A percentile compares a stretch with the other conserved stretches of the same genome.
Conservation (phyloP, 2,329 filamentous ascomycete genomes). For the Paracoccidioides brasiliensis region DNA sequence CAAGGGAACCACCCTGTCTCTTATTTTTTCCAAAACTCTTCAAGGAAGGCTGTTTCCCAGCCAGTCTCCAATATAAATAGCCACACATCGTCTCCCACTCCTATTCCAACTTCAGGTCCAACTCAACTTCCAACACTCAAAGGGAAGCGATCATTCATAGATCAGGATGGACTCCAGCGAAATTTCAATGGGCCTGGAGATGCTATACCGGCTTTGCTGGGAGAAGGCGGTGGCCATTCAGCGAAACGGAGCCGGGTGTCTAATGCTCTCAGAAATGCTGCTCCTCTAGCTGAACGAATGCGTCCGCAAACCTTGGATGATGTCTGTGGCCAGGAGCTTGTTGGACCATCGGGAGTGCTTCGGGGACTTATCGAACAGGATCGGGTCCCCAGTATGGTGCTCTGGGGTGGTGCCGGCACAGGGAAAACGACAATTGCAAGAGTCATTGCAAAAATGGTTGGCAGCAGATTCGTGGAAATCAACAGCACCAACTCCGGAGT, state of each 20-base stretch:
- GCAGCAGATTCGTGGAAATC: conserved; percentile 83
- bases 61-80: conserved; percentile 6
- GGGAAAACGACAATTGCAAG: conserved; percentile 62
- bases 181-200: not conserved
- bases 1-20: conserved; percentile 27
- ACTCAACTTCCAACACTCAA: conserved; percentile 17
- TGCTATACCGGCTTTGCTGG: not conserved
- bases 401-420: conserved; percentile 50
- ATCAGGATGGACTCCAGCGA: conserved; percentile 11
- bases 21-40: conserved; percentile 38
- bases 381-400: conserved; percentile 82
- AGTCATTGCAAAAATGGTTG: conserved; percentile 71
- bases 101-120: conserved; percentile 18
- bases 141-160: conserved; percentile 22
- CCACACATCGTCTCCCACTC: conserved; percentile 17
- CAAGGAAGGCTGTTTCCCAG: conserved; percentile 27
- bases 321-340: conserved; percentile 81
- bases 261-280: conserved; percentile 51
- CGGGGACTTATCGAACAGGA: conserved; percentile 75
- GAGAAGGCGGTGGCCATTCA: not conserved
- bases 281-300: conserved; percentile 89
- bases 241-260: conserved; percentile 52
- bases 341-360: conserved; percentile 71
- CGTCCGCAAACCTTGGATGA: conserved; percentile 72
- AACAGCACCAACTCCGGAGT: conserved; percentile 85